phyloP scores from a whole-genome alignment of 768 basidiomycete species.

The Tephrocybe sp. region DNA sequence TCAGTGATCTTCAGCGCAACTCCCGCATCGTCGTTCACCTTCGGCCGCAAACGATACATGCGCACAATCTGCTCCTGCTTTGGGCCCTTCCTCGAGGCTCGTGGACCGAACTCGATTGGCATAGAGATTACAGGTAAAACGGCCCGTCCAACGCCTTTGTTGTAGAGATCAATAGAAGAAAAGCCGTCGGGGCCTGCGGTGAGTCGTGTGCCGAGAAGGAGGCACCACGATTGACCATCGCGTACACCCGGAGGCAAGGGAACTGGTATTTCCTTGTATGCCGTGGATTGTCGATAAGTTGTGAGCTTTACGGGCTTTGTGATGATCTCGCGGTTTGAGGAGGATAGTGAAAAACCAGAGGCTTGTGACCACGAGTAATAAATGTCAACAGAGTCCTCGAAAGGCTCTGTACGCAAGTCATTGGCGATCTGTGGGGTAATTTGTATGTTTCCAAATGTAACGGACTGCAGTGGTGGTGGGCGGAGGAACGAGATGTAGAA shows the following conservation, averaged over 20 bases:
- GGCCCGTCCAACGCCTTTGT: constrained; percentile 35
- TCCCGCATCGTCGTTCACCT: constrained; percentile 18
- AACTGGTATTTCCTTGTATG: constrained; percentile 76
- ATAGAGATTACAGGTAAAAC: constrained; percentile 70
- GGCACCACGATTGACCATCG: constrained; percentile 62
- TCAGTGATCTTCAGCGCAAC: constrained; percentile 57
- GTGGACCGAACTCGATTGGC: constrained; percentile 50
- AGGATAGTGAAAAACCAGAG: constrained; percentile 4
- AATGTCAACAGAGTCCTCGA: constrained; percentile 56
- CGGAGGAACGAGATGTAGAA: constrained; percentile 85
- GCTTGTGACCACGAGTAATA: constrained; percentile 63
- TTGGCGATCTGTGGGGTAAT: constrained; percentile 88
- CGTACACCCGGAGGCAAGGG: constrained; percentile 55
- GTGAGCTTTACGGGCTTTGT: constrained; percentile 65
- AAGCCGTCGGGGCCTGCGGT: constrained; percentile 16
- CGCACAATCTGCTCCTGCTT: constrained; percentile 75
- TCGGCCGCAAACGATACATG: constrained; percentile 41
- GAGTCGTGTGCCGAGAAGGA: constrained; percentile 52
- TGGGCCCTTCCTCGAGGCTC: constrained; percentile 25
- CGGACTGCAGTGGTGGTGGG: constrained; percentile 66
- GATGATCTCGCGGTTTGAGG: constrained; percentile 17
- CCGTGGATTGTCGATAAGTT: constrained; percentile 63
- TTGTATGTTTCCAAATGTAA: constrained; percentile 42
- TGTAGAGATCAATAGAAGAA: constrained; percentile 42
- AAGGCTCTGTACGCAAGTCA: constrained; percentile 82